Percentiles rank a stretch among this genome's conserved stretches.
Conservation (phyloP, 2,329 filamentous ascomycete genomes). For the Thelonectria rubi region DNA sequence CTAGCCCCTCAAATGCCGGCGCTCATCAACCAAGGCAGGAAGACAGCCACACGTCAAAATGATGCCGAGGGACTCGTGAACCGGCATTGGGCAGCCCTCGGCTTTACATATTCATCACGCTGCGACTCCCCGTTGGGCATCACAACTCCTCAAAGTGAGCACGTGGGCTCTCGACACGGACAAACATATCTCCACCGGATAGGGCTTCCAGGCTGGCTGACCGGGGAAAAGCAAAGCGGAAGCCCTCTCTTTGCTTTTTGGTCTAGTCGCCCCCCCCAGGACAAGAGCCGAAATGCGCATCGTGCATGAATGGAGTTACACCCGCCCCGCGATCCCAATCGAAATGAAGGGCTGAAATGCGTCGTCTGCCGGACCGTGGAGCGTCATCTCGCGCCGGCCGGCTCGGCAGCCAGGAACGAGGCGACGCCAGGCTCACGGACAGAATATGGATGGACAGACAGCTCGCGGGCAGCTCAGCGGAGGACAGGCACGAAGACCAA, state of each 20-base stretch:
- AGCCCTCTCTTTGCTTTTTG: background rate
- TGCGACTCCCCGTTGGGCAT: background rate
- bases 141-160: background rate
- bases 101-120: background rate
- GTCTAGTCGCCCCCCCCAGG: background rate
- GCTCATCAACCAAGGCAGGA: too few relatives aligned
- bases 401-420: constrained; percentile 17
- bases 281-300: background rate
- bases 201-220: background rate
- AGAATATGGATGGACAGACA: too few relatives aligned
- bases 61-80: background rate
- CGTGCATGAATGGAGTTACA: constrained; percentile 6
- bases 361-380: constrained; percentile 14
- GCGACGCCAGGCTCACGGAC: too few relatives aligned
- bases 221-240: background rate
- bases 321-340: background rate
- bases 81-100: background rate
- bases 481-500: constrained; percentile 19
- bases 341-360: constrained; percentile 12
- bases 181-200: constrained; percentile 24
- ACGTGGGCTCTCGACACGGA: constrained; percentile 15
- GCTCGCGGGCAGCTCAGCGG: constrained; percentile 9
- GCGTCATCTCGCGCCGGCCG: constrained; percentile 9
- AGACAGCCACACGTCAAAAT: background rate
- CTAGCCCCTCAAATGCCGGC: too few relatives aligned